Percentiles rank a stretch among this genome's conserved stretches.
Evolutionary conservation across 768 basidiomycete genomes (phyloP).

Genomic region (Lactarius pseudohatsudake): DNA sequence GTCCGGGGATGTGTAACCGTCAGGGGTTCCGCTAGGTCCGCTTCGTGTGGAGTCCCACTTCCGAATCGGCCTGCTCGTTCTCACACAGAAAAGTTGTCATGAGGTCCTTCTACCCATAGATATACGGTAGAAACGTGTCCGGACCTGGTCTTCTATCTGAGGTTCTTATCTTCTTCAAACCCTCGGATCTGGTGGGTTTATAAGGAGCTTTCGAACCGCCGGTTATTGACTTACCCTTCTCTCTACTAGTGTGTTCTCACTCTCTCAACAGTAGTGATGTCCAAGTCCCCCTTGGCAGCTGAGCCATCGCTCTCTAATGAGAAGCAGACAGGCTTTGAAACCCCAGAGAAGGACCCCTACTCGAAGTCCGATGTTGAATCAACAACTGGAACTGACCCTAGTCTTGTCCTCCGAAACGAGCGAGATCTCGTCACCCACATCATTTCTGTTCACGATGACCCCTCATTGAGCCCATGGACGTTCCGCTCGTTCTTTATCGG

Average conservation of each 20-base stretch:
- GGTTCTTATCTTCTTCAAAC: background rate
- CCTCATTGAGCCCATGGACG: slow-evolving; percentile 47
- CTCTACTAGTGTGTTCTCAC: background rate
- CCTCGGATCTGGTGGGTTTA: background rate
- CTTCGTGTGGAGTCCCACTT: background rate
- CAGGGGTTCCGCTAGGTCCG: background rate
- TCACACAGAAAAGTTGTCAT: background rate
- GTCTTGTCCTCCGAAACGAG: slow-evolving; percentile 44
- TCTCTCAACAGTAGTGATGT: background rate
- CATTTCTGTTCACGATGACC: slow-evolving; percentile 49
- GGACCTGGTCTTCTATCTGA: background rate
- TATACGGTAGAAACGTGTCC: background rate
- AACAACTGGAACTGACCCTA: slow-evolving; percentile 33
- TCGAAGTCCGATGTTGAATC: slow-evolving; percentile 40
- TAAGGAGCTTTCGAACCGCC: background rate
- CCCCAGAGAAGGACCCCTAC: slow-evolving; percentile 23
- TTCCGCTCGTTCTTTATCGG: slow-evolving; percentile 48
- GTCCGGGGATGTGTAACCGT: background rate
- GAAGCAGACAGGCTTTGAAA: slow-evolving; percentile 5
- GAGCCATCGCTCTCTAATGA: slow-evolving; percentile 12
- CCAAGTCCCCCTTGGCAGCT: background rate
- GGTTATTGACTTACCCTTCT: no score
- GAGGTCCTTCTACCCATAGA: background rate
- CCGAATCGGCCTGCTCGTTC: background rate
- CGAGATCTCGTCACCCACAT: slow-evolving; percentile 50